Percentiles rank a stretch among this genome's conserved stretches.
phyloP scores from a whole-genome alignment of 2,329 filamentous ascomycete species.

The Penicillium sp. region DNA sequence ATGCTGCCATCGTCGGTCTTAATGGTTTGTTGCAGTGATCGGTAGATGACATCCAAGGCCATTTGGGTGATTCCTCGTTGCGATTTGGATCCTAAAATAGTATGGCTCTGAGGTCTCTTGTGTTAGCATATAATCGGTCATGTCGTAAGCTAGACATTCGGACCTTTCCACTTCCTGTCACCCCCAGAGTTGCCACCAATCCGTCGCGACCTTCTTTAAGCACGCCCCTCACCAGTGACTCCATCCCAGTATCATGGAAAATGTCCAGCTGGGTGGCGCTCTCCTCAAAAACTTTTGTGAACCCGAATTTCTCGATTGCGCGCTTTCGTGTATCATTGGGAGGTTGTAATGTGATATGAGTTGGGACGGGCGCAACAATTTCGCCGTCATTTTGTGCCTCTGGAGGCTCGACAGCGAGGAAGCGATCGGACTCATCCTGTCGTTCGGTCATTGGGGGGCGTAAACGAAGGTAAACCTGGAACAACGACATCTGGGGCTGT shows the following conservation, averaged over 20 bases:
- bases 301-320: constrained; percentile 89
- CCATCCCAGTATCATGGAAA: constrained; percentile 76
- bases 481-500: constrained; percentile 63
- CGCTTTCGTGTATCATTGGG: constrained; percentile 80
- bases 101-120: constrained; percentile 72
- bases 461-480: constrained; percentile 88
- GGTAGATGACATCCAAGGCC: constrained; percentile 84
- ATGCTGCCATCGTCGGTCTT: constrained; percentile 58
- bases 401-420: constrained; percentile 72
- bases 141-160: background rate
- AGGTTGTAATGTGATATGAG: constrained; percentile 75
- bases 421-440: constrained; percentile 58
- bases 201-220: constrained; percentile 84
- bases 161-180: constrained; percentile 98
- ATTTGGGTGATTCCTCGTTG: constrained; percentile 92
- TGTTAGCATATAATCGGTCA: constrained; percentile 6
- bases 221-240: constrained; percentile 77
- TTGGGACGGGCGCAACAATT: constrained; percentile 46
- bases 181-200: constrained; percentile 84
- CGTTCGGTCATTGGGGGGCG: constrained; percentile 61
- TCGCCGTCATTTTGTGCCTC: constrained; percentile 36
- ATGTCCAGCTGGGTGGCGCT: constrained; percentile 80
- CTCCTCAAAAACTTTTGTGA: constrained; percentile 91
- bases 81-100: constrained; percentile 82
- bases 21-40: constrained; percentile 72